Base-by-base conservation (phyloP, 768 basidiomycete species). In the Hysterangium stoloniferum region DNA sequence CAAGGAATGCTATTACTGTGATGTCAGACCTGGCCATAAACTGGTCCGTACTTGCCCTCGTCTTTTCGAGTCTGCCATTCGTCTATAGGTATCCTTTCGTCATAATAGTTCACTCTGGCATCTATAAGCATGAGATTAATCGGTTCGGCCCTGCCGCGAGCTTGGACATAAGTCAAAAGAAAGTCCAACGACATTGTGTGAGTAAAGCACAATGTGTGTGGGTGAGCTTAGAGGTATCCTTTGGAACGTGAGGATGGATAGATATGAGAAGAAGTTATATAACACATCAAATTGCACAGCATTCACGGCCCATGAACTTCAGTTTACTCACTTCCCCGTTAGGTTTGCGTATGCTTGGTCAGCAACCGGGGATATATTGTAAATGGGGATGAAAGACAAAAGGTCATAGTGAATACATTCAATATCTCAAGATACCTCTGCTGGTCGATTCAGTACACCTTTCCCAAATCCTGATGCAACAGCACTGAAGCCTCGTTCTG, bases 391-490 rank as follows among this genome's bases (percentile, higher is more conserved):
- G 40, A 11, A 41, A 9, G 17, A 41, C n/a, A n/a, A n/a, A n/a
- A n/a, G 28, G 13, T 13, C 40, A 41, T 41, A 13, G 28, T 22
- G 9, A 25, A 12, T 41, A 41, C 28, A 12, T 41, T 41, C 28
- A n/a, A n/a, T 41, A 12, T 41, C 61, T 53, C 33, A 62, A 53
- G 41, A 62, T 53, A 46, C 9, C 28, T 41, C 13, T 17, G 22
- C 20, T 4, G 19, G 19, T 41, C 13, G 22, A 33, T 70, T 71
- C 57, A 89, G 60, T 36, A 84, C 67, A 11, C 85, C 86, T 48
- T 80, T 71, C 13, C 82, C 75, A 59, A 85, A 90, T 11, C 79
- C 86, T 17, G 72, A 65, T 5, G 86, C 84, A 20, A 90, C 72
- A 11, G 82, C 81, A 54, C 73, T 71, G 59, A 89, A 89, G 1